phyloP scores from a whole-genome alignment of 1,284 basidiomycete species.

The Sanghuangporus sanghuang region DNA sequence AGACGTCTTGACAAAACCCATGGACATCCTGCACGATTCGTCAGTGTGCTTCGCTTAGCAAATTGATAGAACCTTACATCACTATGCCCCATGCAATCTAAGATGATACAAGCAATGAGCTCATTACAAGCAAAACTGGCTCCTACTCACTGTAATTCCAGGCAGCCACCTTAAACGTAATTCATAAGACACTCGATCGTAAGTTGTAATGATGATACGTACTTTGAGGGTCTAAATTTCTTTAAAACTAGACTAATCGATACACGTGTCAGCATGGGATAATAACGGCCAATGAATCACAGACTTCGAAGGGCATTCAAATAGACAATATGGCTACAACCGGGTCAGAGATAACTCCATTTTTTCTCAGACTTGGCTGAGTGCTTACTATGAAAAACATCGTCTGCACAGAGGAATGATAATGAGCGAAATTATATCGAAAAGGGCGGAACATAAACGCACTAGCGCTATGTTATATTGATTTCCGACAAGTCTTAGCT shows the following conservation, averaged over 20 bases:
- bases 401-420: conserved; percentile 36
- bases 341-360: neutral
- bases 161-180: conserved; percentile 37
- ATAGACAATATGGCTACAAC: conserved; percentile 52
- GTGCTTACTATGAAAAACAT: conserved; percentile 62
- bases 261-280: neutral
- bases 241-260: conserved; percentile 41
- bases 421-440: neutral
- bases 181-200: neutral
- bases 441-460: conserved; percentile 10
- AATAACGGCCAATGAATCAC: conserved; percentile 16
- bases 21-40: conserved; percentile 42
- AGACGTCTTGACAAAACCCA: conserved; percentile 64
- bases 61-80: conserved; percentile 30
- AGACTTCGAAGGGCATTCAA: conserved; percentile 58
- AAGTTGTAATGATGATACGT: conserved; percentile 12
- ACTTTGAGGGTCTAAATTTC: conserved; percentile 46
- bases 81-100: conserved; percentile 45
- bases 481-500: conserved; percentile 52
- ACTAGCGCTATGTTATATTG: conserved; percentile 65
- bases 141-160: conserved; percentile 36
- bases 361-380: neutral
- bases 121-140: neutral
- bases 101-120: neutral
- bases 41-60: neutral